These are phyloP conservation scores for Gigaspora rosea DNA, from an alignment of 192 early-diverging fungal species.

Conservation along the genomic window DNA sequence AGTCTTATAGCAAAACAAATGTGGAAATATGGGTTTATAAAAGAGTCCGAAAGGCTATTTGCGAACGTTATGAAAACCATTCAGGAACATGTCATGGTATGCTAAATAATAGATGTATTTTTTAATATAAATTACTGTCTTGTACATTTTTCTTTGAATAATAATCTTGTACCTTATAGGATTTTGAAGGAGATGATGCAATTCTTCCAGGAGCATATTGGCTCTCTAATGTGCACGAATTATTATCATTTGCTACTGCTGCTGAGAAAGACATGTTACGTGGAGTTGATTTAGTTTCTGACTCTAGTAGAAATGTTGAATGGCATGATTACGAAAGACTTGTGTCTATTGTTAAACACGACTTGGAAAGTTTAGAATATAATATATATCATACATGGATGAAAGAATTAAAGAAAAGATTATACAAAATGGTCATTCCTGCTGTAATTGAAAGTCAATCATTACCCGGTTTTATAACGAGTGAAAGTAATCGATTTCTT, in stretches of 20 bases:
- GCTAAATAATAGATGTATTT: background rate
- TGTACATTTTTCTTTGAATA: background rate
- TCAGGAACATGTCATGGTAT: conserved; percentile 70
- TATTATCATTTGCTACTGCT: conserved; percentile 83
- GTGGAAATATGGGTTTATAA: conserved; percentile 80
- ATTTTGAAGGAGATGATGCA: conserved; percentile 81
- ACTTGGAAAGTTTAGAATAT: conserved; percentile 87
- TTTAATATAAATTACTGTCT: background rate
- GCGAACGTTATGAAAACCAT: conserved; percentile 85
- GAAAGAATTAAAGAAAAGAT: conserved; percentile 94
- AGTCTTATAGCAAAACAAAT: conserved; percentile 83
- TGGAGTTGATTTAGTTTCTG: conserved; percentile 68
- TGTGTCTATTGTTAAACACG: conserved; percentile 84
- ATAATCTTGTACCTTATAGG: conserved; percentile 36
- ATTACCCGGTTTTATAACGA: conserved; percentile 91
- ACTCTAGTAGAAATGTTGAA: conserved; percentile 56
- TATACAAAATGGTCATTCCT: conserved; percentile 93
- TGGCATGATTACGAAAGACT: conserved; percentile 76
- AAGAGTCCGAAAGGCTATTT: conserved; percentile 81
- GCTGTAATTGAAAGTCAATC: conserved; percentile 96
- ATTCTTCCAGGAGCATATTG: conserved; percentile 87
- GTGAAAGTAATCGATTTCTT: conserved; percentile 87
- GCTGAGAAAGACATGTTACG: conserved; percentile 69
- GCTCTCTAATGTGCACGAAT: conserved; percentile 96
- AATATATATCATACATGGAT: conserved; percentile 99